Base-by-base conservation (phyloP, 495 filamentous ascomycete species). In the Penicillium arizonense region DNA sequence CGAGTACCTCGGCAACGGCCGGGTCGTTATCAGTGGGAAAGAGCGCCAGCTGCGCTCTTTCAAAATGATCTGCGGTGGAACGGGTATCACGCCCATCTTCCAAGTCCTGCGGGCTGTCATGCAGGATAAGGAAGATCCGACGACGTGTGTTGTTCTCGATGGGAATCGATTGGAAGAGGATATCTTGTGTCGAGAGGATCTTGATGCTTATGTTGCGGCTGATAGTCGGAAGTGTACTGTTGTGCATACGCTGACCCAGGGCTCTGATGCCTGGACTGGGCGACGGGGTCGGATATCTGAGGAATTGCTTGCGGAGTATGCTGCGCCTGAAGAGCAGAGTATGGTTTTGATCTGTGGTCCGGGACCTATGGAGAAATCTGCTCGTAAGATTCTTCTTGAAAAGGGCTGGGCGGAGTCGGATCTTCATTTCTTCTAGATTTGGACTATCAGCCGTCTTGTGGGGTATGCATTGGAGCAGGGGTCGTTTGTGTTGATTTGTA, bases 61-160 rank as follows among this genome's bases (percentile, higher is more conserved):
- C 68, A 75, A 85, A 57, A 96, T 97, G 93, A 87, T 97, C 44
- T 94, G 89, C 55, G 93, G 81, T 26, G 93, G 93, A 33, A 89
- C 82, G 3, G 93, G 93, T 3, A 89, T 97, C 59, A 97, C 93
- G 36, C 93, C 93, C 1, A 88, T 97, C 49, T 96, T 87, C 72
- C 89, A 96, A 56, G 90, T 97, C 1, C 75, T 97, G 33, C 76
- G 90, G 26, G 89, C 90, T 4, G 82, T 94, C 2, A 81, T 90
- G 71, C 73, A 79, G 40, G 78, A 89, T 56, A 49, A 53, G 3
- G 56, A 76, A 9, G 86, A 88, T 64, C 53, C 62, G 1, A 87
- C 85, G 0, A 65, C 59, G 0, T 95, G 91, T 61, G 62, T 87
- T 9, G 79, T 97, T 0, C 73, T 97, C 1, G 78, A 96, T 61